A percentile compares a stretch with the other conserved stretches of the same genome.
phyloP scores from a whole-genome alignment of 1,284 basidiomycete genomes.

The Cystobasidium slooffiae region DNA sequence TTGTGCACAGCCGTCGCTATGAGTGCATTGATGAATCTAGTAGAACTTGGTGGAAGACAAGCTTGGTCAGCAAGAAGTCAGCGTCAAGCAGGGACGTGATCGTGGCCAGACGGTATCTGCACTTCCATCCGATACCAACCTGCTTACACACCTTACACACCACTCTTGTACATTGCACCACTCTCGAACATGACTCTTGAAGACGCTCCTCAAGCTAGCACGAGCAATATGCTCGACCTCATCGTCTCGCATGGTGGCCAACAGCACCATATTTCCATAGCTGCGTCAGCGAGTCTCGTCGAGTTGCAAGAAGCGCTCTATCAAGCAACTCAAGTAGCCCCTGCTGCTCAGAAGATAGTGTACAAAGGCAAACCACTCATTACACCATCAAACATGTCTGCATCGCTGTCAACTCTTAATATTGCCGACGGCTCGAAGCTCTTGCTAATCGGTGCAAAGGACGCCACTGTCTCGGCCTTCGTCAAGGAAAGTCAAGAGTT shows the following conservation, averaged over 20 bases:
- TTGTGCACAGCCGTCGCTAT: not conserved
- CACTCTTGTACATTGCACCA: not conserved
- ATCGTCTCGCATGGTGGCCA: slow-evolving; percentile 29
- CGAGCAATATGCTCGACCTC: slow-evolving; percentile 10
- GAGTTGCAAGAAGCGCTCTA: slow-evolving; percentile 34
- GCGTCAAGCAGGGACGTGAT: not conserved
- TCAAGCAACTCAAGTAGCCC: slow-evolving; percentile 40
- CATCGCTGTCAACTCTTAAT: slow-evolving; percentile 11
- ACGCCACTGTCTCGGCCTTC: slow-evolving; percentile 36
- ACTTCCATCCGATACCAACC: not conserved
- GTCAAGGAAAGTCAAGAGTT: slow-evolving; percentile 28
- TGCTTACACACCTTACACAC: not conserved
- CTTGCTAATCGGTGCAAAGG: slow-evolving; percentile 46
- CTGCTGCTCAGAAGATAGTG: slow-evolving; percentile 46
- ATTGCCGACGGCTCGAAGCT: slow-evolving; percentile 36
- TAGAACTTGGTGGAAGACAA: slow-evolving; percentile 10
- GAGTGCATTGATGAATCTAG: slow-evolving; percentile 8
- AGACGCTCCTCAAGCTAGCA: not conserved
- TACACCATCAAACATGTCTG: not conserved
- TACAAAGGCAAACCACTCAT: slow-evolving; percentile 44
- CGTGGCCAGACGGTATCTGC: no score
- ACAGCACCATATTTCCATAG: slow-evolving; percentile 20
- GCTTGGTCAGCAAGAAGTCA: slow-evolving; percentile 9
- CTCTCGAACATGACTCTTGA: not conserved
- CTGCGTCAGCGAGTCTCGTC: slow-evolving; percentile 33